These are phyloP conservation scores for Dissoconium aciculare DNA, from an alignment of 2,329 filamentous ascomycete species.

Conservation along the genomic window DNA sequence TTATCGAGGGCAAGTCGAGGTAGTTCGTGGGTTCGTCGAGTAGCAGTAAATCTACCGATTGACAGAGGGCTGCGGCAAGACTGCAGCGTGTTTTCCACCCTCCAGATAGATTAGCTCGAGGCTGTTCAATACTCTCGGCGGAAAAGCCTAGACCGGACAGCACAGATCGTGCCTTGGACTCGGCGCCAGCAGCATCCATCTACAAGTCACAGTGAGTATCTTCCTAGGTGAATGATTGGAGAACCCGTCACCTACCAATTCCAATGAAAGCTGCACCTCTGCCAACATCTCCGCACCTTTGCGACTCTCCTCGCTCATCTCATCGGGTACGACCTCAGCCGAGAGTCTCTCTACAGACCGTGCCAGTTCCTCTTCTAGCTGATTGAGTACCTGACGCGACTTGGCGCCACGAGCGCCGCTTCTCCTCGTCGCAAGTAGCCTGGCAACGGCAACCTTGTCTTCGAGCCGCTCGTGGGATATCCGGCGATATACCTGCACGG, in stretches of 20 bases:
- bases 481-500: conserved; percentile 10
- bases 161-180: conserved; percentile 50
- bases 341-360: conserved; percentile 21
- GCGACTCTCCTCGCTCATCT: conserved; percentile 50
- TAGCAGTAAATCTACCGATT: conserved; percentile 62
- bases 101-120: conserved; percentile 54
- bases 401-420: conserved; percentile 62
- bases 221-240: no score
- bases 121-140: conserved; percentile 43
- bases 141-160: conserved; percentile 59
- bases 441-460: conserved; percentile 8
- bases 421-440: conserved; percentile 51
- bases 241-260: conserved; percentile 34
- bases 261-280: conserved; percentile 52
- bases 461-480: conserved; percentile 10
- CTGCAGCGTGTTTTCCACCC: conserved; percentile 36
- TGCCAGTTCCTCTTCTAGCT: conserved; percentile 51
- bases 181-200: conserved; percentile 22
- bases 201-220: conserved; percentile 2
- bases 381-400: conserved; percentile 58
- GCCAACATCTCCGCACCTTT: conserved; percentile 55
- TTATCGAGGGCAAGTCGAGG: conserved; percentile 64
- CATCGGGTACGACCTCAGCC: conserved; percentile 38
- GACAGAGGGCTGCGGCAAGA: conserved; percentile 44
- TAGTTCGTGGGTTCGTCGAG: conserved; percentile 83